Conservation (phyloP, 108 stramenopile genomes). For the Cylindrotheca closterium region DNA sequence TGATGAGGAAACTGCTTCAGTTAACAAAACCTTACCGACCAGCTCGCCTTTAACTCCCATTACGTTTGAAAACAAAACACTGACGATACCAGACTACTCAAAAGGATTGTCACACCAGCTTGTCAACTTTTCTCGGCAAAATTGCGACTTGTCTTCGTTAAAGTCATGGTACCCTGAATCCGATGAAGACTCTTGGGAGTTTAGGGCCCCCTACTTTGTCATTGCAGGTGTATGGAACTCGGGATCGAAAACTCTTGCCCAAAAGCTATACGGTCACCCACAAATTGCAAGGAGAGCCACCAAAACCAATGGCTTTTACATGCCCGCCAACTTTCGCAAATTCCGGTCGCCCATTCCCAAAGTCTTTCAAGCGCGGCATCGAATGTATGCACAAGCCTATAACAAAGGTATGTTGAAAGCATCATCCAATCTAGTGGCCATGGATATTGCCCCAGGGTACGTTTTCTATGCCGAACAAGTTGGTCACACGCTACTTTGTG, state of each 20-base stretch:
- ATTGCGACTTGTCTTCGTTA: conserved; percentile 19
- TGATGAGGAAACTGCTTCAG: not conserved
- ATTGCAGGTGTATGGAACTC: conserved; percentile 27
- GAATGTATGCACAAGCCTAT: conserved; percentile 32
- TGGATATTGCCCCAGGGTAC: conserved; percentile 36
- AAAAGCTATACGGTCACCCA: conserved; percentile 22
- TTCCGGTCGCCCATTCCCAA: conserved; percentile 10
- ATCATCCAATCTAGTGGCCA: conserved; percentile 11
- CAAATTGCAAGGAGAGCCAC: conserved; percentile 5
- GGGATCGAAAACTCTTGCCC: conserved; percentile 11
- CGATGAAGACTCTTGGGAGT: conserved; percentile 18
- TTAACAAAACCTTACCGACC: not conserved
- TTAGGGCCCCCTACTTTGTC: conserved; percentile 28
- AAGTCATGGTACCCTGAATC: conserved; percentile 29
- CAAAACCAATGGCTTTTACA: conserved; percentile 17
- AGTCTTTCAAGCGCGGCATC: conserved; percentile 29
- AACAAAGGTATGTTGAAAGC: conserved; percentile 3
- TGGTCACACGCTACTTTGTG: conserved; percentile 24
- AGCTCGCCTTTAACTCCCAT: not conserved
- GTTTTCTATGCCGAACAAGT: conserved; percentile 23
- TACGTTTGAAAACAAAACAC: not conserved
- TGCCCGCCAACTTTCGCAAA: conserved; percentile 16
- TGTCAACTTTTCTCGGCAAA: conserved; percentile 9
- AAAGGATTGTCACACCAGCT: conserved; percentile 3
- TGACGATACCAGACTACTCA: conserved; percentile 1